These are phyloP conservation scores for Cercospora brassicicola DNA, from an alignment of 2,329 filamentous ascomycete genomes.

Conservation along the genomic window DNA sequence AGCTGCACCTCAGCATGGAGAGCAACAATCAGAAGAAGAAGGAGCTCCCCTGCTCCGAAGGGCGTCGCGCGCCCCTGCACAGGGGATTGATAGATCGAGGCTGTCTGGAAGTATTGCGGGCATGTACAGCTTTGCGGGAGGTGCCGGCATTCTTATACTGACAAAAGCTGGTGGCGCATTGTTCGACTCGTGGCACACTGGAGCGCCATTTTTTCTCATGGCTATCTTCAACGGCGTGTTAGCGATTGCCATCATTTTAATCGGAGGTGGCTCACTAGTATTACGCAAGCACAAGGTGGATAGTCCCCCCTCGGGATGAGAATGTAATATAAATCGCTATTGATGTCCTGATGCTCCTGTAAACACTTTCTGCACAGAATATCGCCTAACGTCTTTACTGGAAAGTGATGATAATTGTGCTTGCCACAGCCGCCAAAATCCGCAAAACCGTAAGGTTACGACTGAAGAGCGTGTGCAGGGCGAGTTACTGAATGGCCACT, in stretches of 20 bases:
- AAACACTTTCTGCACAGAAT: neutral
- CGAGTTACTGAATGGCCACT: neutral
- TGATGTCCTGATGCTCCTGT: neutral
- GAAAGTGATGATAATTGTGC: neutral
- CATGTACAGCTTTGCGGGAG: slow-evolving; percentile 87
- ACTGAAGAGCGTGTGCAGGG: neutral
- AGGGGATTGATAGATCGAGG: slow-evolving; percentile 40
- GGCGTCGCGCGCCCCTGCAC: neutral
- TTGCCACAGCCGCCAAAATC: too few species aligned
- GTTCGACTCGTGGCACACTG: slow-evolving; percentile 73
- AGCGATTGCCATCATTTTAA: slow-evolving; percentile 48
- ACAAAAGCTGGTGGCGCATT: slow-evolving; percentile 87
- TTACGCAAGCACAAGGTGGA: neutral
- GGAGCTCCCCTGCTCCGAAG: slow-evolving; percentile 32
- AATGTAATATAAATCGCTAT: neutral
- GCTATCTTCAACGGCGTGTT: slow-evolving; percentile 79
- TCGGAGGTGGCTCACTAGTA: slow-evolving; percentile 26
- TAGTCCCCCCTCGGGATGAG: neutral
- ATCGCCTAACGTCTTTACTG: neutral
- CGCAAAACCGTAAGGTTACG: neutral
- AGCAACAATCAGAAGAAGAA: slow-evolving; percentile 24
- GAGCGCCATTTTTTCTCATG: slow-evolving; percentile 93
- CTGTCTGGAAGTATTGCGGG: slow-evolving; percentile 94
- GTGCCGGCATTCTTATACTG: slow-evolving; percentile 82
- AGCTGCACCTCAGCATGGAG: neutral